Base-by-base conservation (phyloP, 2,329 filamentous ascomycete genomes). In the Calonectria hawksworthii region DNA sequence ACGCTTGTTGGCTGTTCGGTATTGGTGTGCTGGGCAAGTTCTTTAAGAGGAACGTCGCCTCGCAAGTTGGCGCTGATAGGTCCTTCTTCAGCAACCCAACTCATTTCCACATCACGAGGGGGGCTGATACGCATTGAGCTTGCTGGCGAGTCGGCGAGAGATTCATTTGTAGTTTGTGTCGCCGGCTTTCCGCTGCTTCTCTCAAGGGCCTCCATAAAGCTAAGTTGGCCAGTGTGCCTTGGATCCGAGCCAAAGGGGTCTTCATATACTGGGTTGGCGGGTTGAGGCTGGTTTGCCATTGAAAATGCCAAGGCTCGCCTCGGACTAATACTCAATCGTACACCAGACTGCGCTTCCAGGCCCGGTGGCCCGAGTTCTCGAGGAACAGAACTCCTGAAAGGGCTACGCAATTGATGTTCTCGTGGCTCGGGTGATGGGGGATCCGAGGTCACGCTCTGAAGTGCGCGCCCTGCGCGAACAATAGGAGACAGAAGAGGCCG, bases 391-490 rank as follows among this genome's bases (percentile, higher is more conserved):
- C 84, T 83, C 67, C 88, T 86, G 76, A 92, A 92, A 0, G 91
- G 91, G 70, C 91, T 92, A 18, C 90, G 87, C 3, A 92, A 83
- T 14, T 88, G 87, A 41, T 86, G 86, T 54, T 89, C 88, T n/a
- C 85, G 86, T 9, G 83, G 86, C 66, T 89, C 88, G 1, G 91
- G 90, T 0, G 91, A 92, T 0, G 90, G 89, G 10, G 89, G 89
- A 75, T 92, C 90, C 0, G 90, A 91, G 14, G 91, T 90, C 47
- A 92, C 88, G 73, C 87, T 90, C 78, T 92, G 90, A 18, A 92
- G 82, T 36, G 88, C 90, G 63, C 89, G 86, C 4, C 90, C 90
- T 32, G 87, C 90, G 59, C 90, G 86, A n/a, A 92, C 88, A 44
- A 92, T 92, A 2, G 91, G 90, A 7, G 90, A 92, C 0, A 92